Evolutionary conservation across 371 early-diverging fungal species (phyloP), one percentile per base, ranked within the genome.

Genomic region (Rhizomucor miehei): DNA sequence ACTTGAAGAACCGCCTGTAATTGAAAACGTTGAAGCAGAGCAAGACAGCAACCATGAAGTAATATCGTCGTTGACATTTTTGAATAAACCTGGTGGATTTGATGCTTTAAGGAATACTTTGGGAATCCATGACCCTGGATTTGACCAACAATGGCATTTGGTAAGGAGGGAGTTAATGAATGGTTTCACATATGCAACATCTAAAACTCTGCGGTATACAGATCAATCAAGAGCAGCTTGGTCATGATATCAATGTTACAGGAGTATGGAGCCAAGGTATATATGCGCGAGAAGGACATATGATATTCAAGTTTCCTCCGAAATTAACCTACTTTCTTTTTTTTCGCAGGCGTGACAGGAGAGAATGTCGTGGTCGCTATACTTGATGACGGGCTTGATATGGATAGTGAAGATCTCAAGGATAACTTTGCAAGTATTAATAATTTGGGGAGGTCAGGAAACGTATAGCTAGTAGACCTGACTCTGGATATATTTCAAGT

Each of bases 371-470:
- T 89, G 6, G 93, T 97, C 1, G 92, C 90, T 21, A 86, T 98
- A 52, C 78, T 98, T 20, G 99, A 98, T 67, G 99, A 98, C 63
- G 99, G 99, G 0, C 63, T 98, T 17, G 95, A 97, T 64, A 85
- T 86, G 59, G 72, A 81, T 4, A 88, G 88, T 66, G 77, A 83
- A 16, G 99, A 98, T 67, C 67, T 98, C 10, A 69, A 77, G 29
- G 86, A 75, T 14, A 93, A 93, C 69, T 97, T 92, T 80, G 95
- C 90, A 77, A 80, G 82, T 75, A 16, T 37, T 36, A n/a, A n/a
- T n/a, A n/a, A n/a, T n/a, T n/a, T n/a, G n/a, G n/a, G n/a, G n/a
- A n/a, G n/a, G n/a, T 51, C 21, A 38, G 10, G 12, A 6, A 29
- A 50, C 45, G 13, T 45, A 20, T 57, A 52, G 25, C 2, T n/a